Percentiles rank a stretch among this genome's conserved stretches.
phyloP scores from a whole-genome alignment of 768 basidiomycete species.

The Postia placenta region DNA sequence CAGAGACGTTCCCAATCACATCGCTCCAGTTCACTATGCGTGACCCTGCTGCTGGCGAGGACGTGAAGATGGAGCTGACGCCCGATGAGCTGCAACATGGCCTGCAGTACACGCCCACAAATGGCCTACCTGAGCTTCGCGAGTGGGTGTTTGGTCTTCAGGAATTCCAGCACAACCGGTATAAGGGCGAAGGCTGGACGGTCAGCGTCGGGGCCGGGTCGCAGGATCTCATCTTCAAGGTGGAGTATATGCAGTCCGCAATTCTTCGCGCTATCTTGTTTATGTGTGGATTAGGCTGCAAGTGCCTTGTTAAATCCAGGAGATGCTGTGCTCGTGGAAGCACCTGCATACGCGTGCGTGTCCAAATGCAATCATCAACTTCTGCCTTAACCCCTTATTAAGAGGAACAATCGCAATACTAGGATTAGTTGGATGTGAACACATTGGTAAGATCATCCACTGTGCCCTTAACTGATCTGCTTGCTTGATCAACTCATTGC shows the following conservation, averaged over 20 bases:
- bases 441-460: conserved; percentile 46
- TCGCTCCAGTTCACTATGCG: conserved; percentile 63
- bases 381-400: neutral
- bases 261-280: neutral
- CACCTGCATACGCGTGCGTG: conserved; percentile 67
- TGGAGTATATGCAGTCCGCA: conserved; percentile 22
- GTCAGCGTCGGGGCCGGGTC: conserved; percentile 78
- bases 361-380: neutral
- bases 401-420: conserved; percentile 69
- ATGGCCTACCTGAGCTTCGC: conserved; percentile 56
- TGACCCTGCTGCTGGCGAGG: conserved; percentile 30
- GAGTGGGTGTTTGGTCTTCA: conserved; percentile 74
- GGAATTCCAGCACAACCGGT: conserved; percentile 58
- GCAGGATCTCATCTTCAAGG: conserved; percentile 89
- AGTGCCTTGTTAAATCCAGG: conserved; percentile 68
- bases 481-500: no score
- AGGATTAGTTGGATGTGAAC: conserved; percentile 45
- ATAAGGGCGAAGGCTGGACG: conserved; percentile 57
- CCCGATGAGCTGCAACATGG: conserved; percentile 55
- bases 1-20: conserved; percentile 86
- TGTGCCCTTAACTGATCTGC: no score
- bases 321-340: conserved; percentile 77
- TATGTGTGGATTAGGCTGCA: conserved; percentile 46
- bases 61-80: conserved; percentile 48
- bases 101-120: conserved; percentile 74